These are phyloP conservation scores for Kitagawia praeruptora DNA, from an alignment of 129 eudicot genomes.

Conservation along the genomic window DNA sequence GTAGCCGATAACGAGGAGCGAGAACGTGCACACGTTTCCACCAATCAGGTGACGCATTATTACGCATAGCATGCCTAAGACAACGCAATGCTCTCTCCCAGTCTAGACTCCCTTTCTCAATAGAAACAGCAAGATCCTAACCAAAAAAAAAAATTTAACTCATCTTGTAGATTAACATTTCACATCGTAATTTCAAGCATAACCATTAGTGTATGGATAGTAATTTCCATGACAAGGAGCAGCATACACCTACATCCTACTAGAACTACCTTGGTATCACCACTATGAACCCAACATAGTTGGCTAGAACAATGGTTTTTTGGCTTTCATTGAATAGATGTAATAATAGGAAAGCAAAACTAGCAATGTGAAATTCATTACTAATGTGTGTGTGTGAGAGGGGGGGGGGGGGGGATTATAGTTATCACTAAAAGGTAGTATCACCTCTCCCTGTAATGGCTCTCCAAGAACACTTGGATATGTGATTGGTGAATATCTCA, in stretches of 20 bases:
- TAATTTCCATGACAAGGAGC: not conserved
- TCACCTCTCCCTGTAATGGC: slow-evolving; percentile 96
- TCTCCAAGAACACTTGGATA: slow-evolving; percentile 98
- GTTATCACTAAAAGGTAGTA: slow-evolving; percentile 9
- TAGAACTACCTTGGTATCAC: not conserved
- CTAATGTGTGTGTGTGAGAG: not conserved
- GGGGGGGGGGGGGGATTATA: not conserved
- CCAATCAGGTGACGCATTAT: slow-evolving; percentile 97
- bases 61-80: slow-evolving; percentile 81
- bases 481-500: slow-evolving; percentile 91
- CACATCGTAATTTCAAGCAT: not conserved
- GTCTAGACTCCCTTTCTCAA: slow-evolving; percentile 81
- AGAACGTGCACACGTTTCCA: slow-evolving; percentile 84
- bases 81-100: slow-evolving; percentile 96
- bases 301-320: not conserved
- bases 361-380: not conserved
- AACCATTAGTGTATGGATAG: not conserved
- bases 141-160: not conserved
- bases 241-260: not conserved
- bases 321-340: too few species aligned
- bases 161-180: not conserved
- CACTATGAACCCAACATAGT: not conserved
- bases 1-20: slow-evolving; percentile 71
- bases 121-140: slow-evolving; percentile 79
- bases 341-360: too few species aligned